These are phyloP conservation scores for Ceratocystiopsis minuta DNA, from an alignment of 2,329 filamentous ascomycete species.

Conservation along the genomic window DNA sequence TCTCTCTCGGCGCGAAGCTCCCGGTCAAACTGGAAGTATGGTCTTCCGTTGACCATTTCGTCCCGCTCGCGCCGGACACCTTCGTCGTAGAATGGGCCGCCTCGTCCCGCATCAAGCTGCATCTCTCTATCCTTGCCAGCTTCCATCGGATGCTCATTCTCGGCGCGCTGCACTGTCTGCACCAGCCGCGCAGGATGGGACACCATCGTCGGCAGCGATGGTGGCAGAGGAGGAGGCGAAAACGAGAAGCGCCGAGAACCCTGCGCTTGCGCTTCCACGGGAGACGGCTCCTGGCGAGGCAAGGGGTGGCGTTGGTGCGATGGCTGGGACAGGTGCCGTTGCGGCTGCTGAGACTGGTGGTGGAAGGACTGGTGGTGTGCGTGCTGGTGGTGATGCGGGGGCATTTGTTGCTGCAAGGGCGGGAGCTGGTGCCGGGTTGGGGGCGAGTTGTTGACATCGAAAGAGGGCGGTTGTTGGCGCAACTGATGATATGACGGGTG, in stretches of 20 bases:
- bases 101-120: conserved; percentile 8
- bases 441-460: too few relatives aligned
- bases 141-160: background rate
- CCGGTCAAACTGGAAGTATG: conserved; percentile 64
- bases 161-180: too few relatives aligned
- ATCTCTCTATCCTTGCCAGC: background rate
- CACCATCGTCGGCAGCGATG: background rate
- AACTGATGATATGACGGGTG: background rate
- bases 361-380: conserved; percentile 13
- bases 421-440: too few relatives aligned
- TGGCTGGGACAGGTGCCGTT: background rate
- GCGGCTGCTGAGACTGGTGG: background rate
- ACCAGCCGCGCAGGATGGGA: background rate
- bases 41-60: conserved; percentile 67
- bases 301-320: background rate
- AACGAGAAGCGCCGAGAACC: background rate
- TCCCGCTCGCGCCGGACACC: conserved; percentile 49
- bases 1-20: conserved; percentile 72
- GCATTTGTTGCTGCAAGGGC: conserved; percentile 2
- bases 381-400: conserved; percentile 1
- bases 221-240: conserved; percentile 1
- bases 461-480: background rate
- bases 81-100: too few relatives aligned
- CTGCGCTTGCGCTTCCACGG: background rate
- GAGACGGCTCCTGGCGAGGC: background rate